Conservation (phyloP, 2,329 filamentous ascomycete species). For the Microsporum audouinii region DNA sequence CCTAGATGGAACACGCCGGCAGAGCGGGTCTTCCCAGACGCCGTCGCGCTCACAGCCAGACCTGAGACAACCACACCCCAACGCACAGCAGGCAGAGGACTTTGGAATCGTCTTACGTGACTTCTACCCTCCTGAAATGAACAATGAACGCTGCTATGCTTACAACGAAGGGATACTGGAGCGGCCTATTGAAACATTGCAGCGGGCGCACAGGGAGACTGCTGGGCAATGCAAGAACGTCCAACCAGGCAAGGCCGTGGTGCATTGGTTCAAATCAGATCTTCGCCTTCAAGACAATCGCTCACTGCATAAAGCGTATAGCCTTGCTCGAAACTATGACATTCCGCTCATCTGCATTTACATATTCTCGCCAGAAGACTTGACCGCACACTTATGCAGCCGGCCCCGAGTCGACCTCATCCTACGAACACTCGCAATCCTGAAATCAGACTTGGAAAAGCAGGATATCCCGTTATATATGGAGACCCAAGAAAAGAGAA, state of each 20-base stretch:
- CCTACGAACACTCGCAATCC: constrained; percentile 54
- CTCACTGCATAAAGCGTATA: constrained; percentile 53
- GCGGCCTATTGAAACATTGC: constrained; percentile 60
- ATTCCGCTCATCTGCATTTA: constrained; percentile 67
- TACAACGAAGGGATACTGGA: constrained; percentile 61
- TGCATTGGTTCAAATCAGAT: constrained; percentile 89
- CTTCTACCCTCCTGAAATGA: constrained; percentile 81
- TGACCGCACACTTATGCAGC: constrained; percentile 65
- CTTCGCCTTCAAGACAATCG: constrained; percentile 64
- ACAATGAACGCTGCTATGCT: constrained; percentile 60
- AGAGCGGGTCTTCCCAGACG: background rate
- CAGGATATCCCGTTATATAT: constrained; percentile 69
- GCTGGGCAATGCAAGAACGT: constrained; percentile 42
- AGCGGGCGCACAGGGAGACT: constrained; percentile 52
- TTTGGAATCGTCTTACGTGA: constrained; percentile 44
- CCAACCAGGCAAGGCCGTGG: constrained; percentile 49
- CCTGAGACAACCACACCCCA: constrained; percentile 2
- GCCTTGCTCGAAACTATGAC: constrained; percentile 53
- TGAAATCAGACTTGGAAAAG: constrained; percentile 55
- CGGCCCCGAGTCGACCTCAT: constrained; percentile 69
- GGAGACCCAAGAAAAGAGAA: constrained; percentile 58
- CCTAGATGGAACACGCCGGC: background rate
- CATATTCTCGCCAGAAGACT: constrained; percentile 71
- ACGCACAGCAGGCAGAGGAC: background rate
- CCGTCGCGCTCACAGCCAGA: background rate